Conservation (phyloP, 2,329 filamentous ascomycete genomes). For the Monilinia fructicola region DNA sequence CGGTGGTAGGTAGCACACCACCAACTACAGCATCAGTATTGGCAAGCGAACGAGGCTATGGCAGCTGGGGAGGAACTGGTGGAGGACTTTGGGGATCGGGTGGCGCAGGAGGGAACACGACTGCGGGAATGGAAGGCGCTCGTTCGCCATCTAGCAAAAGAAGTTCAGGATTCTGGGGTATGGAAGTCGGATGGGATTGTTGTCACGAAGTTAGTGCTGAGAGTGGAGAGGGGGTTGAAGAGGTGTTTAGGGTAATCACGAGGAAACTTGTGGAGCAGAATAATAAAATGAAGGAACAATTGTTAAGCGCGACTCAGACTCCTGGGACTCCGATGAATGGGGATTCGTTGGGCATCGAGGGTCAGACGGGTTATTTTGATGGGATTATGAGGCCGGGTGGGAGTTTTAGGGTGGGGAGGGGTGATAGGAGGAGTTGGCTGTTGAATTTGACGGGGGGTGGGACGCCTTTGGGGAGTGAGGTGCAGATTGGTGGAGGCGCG, state of each 20-base stretch:
- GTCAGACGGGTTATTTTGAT: constrained; percentile 47
- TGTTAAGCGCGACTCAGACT: constrained; percentile 47
- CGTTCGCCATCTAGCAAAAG: constrained; percentile 63
- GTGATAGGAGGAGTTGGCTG: constrained; percentile 64
- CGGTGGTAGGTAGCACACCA: constrained; percentile 65
- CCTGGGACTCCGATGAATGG: constrained; percentile 45
- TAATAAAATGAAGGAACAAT: constrained; percentile 53
- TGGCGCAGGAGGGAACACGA: constrained; percentile 26
- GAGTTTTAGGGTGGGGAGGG: constrained; percentile 59
- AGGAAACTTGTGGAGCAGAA: constrained; percentile 78
- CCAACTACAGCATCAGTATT: constrained; percentile 60
- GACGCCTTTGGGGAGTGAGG: constrained; percentile 5
- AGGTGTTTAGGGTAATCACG: constrained; percentile 89
- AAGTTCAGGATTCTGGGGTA: constrained; percentile 81
- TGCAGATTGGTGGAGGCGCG: background rate
- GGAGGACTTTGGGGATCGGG: constrained; percentile 19
- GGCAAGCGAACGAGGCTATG: constrained; percentile 29
- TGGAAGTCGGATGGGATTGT: constrained; percentile 93
- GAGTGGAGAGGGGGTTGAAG: constrained; percentile 91
- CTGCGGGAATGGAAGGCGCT: constrained; percentile 48
- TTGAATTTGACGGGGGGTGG: constrained; percentile 13
- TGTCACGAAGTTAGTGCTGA: constrained; percentile 96
- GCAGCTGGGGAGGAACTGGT: constrained; percentile 4
- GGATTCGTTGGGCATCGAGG: constrained; percentile 32
- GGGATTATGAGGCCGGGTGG: constrained; percentile 48